phyloP scores from a whole-genome alignment of 805 yeast species.

The Myxozyma mucilagina region DNA sequence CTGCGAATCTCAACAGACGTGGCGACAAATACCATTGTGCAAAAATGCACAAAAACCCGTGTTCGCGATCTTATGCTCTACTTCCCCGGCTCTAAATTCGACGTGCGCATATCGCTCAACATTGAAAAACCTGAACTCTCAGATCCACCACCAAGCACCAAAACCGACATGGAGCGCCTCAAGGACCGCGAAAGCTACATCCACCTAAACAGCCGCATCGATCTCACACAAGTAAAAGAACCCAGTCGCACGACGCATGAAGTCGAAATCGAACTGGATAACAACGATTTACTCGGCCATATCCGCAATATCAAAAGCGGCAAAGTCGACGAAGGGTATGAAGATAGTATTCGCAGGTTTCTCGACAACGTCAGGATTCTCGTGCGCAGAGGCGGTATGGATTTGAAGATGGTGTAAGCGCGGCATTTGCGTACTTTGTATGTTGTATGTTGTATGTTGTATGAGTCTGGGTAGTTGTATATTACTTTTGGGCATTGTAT shows the following conservation, averaged over 20 bases:
- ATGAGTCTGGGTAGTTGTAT: too few relatives aligned
- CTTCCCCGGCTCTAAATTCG: constrained; percentile 30
- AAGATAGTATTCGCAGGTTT: constrained; percentile 20
- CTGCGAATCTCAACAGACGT: constrained; percentile 21
- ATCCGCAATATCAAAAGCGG: constrained; percentile 10
- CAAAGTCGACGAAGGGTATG: constrained; percentile 12
- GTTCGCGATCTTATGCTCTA: constrained; percentile 25
- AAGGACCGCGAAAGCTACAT: constrained; percentile 24
- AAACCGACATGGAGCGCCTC: constrained; percentile 8
- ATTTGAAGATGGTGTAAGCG: not conserved
- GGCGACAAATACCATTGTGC: constrained; percentile 6
- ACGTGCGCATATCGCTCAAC: constrained; percentile 25
- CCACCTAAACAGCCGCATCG: constrained; percentile 21
- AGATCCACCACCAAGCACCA: constrained; percentile 1
- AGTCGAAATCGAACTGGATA: constrained; percentile 28
- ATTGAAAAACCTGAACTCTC: constrained; percentile 23
- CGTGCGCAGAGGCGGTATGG: constrained; percentile 29
- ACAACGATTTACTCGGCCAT: constrained; percentile 11
- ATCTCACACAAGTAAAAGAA: constrained; percentile 22
- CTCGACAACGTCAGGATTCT: constrained; percentile 28
- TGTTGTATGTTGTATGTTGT: not conserved
- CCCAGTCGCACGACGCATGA: constrained; percentile 19
- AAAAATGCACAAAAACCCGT: constrained; percentile 19
- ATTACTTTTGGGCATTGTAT: not conserved
- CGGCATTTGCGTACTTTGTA: not conserved